Evolutionary conservation across 306 rosid genomes (phyloP), one percentile per base, ranked within the genome.

Genomic region (Luffa acutangula): DNA sequence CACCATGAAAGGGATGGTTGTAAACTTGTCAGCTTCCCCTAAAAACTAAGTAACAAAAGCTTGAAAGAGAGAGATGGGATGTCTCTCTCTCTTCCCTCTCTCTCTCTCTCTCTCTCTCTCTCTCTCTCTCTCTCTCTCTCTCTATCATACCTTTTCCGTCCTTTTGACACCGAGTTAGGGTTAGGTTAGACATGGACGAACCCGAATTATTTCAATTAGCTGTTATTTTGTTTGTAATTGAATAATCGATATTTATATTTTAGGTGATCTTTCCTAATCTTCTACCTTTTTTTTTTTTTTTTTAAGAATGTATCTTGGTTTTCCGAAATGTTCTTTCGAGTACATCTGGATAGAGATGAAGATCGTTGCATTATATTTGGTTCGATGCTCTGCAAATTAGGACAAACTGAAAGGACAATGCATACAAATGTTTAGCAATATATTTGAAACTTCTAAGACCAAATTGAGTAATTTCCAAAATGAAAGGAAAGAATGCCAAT

Each of bases 1-100:
- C 71, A n/a, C 80, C 80, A 37, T 18, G 80, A 78, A 78, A 78
- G 70, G 41, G 80, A 78, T 78, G 59, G 80, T 60, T 45, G 73
- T 46, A 7, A 56, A 33, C 56, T 77, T 77, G 80, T 77, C 80
- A 43, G 0, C 10, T 37, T 76, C 67, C 33, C 20, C 39, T 45
- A 70, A 4, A 70, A 8, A 1, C 31, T 14, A 48, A 51, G 25
- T 6, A n/a, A 52, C 64, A 53, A 31, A 75, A 33, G 36, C 15
- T 39, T 66, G 9, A 69, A 2, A 41, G 74, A 63, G 73, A 66
- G 51, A 3, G 46, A 64, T 18, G 60, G 64, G 20, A 58, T 21
- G 36, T 6, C 60, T 17, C 25, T 54, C 31, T 25, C 31, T 25
- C 31, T 25, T 25, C 31, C 31, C 31, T 25, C 31, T 25, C 31